Evolutionary conservation across 2,329 filamentous ascomycete genomes (phyloP).

Genomic region (Monosporascus sp.): DNA sequence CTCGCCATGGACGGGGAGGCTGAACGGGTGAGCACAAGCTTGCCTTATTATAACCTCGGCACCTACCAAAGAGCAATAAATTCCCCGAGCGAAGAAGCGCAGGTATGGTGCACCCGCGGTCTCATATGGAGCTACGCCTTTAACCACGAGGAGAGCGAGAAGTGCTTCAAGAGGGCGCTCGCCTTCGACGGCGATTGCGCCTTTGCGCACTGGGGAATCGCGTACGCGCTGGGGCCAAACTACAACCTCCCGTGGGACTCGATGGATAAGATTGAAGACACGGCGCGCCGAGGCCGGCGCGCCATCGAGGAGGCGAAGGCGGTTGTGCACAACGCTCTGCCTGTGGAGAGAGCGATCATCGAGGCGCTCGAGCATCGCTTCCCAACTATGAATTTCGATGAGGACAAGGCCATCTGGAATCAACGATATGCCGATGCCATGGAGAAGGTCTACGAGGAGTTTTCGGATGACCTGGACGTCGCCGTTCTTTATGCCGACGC

Average conservation of each 20-base stretch:
- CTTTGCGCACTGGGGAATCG: conserved; percentile 66
- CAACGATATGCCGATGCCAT: conserved; percentile 57
- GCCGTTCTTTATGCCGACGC: conserved; percentile 59
- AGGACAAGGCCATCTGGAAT: conserved; percentile 52
- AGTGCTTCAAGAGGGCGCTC: conserved; percentile 59
- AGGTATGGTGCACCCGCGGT: conserved; percentile 67
- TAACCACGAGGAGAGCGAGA: conserved; percentile 66
- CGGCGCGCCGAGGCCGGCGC: conserved; percentile 41
- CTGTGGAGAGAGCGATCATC: conserved; percentile 58
- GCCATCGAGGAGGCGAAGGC: conserved; percentile 41
- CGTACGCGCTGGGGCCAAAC: conserved; percentile 69
- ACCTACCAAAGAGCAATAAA: conserved; percentile 49
- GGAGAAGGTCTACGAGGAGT: conserved; percentile 46
- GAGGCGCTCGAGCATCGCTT: conserved; percentile 58
- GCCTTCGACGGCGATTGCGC: conserved; percentile 47
- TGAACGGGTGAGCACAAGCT: background rate
- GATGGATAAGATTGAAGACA: conserved; percentile 57
- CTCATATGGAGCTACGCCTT: conserved; percentile 72
- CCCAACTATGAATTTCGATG: conserved; percentile 43
- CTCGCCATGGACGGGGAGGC: background rate
- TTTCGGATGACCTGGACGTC: conserved; percentile 57
- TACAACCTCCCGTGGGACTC: conserved; percentile 72
- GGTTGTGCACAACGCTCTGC: conserved; percentile 30
- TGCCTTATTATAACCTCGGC: conserved; percentile 58
- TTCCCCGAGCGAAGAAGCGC: conserved; percentile 45